These are phyloP conservation scores for Malassezia slooffiae DNA, from an alignment of 1,284 basidiomycete species.

Conservation along the genomic window DNA sequence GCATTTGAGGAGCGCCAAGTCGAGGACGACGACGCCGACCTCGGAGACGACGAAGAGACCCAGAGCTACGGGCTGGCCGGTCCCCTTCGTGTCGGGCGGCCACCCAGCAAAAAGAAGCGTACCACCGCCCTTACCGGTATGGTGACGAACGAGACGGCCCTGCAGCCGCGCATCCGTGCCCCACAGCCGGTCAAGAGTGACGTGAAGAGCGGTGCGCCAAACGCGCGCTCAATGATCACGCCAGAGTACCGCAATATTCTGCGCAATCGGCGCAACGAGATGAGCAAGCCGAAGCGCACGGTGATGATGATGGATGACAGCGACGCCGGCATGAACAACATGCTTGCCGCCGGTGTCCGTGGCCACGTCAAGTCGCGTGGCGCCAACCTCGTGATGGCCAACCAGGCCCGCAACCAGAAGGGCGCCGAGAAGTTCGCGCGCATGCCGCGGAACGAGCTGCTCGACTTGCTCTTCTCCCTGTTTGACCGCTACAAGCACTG, in stretches of 20 bases:
- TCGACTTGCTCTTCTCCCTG: constrained; percentile 68
- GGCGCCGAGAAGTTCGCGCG: constrained; percentile 64
- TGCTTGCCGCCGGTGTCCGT: constrained; percentile 39
- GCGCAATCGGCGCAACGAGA: constrained; percentile 47
- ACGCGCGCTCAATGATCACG: constrained; percentile 35
- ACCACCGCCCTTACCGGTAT: constrained; percentile 31
- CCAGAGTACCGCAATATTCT: constrained; percentile 49
- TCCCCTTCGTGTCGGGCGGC: too few species aligned
- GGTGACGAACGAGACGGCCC: constrained; percentile 37
- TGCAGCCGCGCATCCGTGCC: constrained; percentile 30
- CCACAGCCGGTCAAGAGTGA: too few species aligned
- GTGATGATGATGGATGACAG: constrained; percentile 48
- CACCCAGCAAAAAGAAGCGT: not conserved
- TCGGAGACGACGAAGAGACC: constrained; percentile 2
- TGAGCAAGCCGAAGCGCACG: constrained; percentile 48
- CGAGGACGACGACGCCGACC: constrained; percentile 15
- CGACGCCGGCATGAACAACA: constrained; percentile 44
- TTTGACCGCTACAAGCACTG: constrained; percentile 73
- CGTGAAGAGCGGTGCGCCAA: constrained; percentile 18
- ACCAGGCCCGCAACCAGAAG: constrained; percentile 8
- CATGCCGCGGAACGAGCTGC: constrained; percentile 74
- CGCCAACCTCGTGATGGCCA: constrained; percentile 19
- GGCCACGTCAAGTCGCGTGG: constrained; percentile 24
- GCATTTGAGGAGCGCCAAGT: constrained; percentile 33
- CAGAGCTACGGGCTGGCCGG: not conserved